Percentiles rank a stretch among this genome's conserved stretches.
phyloP scores from a whole-genome alignment of 352 stramenopile species.

The Phytophthora cactorum region DNA sequence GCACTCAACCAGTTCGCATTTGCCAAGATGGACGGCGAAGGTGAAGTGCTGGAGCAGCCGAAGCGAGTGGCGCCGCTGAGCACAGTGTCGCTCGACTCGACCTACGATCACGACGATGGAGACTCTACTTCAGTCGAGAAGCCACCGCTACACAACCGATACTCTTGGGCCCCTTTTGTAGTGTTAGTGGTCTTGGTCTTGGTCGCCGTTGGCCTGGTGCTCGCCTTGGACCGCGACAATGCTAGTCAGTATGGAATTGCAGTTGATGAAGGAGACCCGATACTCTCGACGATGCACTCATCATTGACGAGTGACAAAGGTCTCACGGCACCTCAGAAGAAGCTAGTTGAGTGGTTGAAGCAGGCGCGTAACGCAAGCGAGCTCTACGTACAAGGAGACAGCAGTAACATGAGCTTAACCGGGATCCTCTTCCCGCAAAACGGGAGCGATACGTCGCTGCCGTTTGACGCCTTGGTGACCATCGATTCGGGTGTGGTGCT shows the following conservation, averaged over 20 bases:
- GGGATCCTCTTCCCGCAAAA: conserved; percentile 33
- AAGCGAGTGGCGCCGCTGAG: conserved; percentile 29
- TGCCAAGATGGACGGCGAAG: conserved; percentile 30
- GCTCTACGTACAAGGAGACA: conserved; percentile 25
- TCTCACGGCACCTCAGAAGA: conserved; percentile 21
- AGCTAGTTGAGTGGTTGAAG: conserved; percentile 29
- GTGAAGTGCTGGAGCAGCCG: background rate
- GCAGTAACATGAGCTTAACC: conserved; percentile 22
- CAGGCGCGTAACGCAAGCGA: conserved; percentile 25
- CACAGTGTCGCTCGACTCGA: conserved; percentile 38
- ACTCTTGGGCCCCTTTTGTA: conserved; percentile 17
- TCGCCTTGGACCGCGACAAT: conserved; percentile 22
- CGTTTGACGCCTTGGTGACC: conserved; percentile 25
- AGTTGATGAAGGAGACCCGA: conserved; percentile 7
- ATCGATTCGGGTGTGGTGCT: conserved; percentile 18
- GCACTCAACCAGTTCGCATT: conserved; percentile 11
- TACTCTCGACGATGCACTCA: background rate
- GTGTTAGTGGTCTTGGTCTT: conserved; percentile 23
- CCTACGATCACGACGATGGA: conserved; percentile 14
- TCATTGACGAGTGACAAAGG: conserved; percentile 14
- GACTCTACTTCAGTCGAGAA: background rate
- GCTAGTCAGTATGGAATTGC: background rate
- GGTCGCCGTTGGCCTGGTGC: conserved; percentile 26
- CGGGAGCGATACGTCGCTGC: conserved; percentile 5
- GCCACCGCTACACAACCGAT: background rate